Evolutionary conservation across 805 yeast genomes (phyloP).

Genomic region (Wickerhamiella siamensis): DNA sequence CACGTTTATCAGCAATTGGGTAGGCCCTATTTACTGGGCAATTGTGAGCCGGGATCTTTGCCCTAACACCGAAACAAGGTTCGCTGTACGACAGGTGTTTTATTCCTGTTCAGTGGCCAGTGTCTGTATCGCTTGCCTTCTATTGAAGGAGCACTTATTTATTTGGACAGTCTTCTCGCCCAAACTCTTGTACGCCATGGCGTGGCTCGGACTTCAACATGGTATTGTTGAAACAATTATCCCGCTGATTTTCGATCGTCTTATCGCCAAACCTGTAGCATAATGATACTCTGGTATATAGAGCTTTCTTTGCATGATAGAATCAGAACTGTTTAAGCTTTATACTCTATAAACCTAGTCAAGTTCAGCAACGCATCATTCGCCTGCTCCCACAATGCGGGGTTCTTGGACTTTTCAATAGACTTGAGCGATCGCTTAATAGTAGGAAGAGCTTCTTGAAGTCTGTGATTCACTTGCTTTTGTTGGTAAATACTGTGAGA

Average conservation of each 20-base stretch:
- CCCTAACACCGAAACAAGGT: slow-evolving; percentile 20
- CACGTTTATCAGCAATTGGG: slow-evolving; percentile 73
- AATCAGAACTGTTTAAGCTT: slow-evolving; percentile 20
- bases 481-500: slow-evolving; percentile 55
- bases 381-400: slow-evolving; percentile 43
- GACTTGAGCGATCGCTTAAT: slow-evolving; percentile 42
- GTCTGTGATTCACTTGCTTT: slow-evolving; percentile 31
- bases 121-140: slow-evolving; percentile 41
- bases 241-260: neutral
- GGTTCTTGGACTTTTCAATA: slow-evolving; percentile 49
- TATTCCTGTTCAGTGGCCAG: slow-evolving; percentile 10
- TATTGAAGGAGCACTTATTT: slow-evolving; percentile 71
- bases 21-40: slow-evolving; percentile 70
- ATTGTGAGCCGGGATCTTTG: slow-evolving; percentile 22
- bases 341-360: slow-evolving; percentile 66
- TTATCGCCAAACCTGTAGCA: no score
- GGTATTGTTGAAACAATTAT: slow-evolving; percentile 10
- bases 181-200: slow-evolving; percentile 61
- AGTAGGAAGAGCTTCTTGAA: slow-evolving; percentile 33
- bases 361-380: slow-evolving; percentile 56
- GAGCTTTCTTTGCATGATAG: neutral
- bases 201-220: slow-evolving; percentile 40
- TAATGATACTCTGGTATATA: neutral
- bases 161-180: slow-evolving; percentile 98
- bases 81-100: slow-evolving; percentile 5